Evolutionary conservation across 495 filamentous ascomycete species (phyloP), one percentile per base, ranked within the genome.

Genomic region (Aspergillus steynii): DNA sequence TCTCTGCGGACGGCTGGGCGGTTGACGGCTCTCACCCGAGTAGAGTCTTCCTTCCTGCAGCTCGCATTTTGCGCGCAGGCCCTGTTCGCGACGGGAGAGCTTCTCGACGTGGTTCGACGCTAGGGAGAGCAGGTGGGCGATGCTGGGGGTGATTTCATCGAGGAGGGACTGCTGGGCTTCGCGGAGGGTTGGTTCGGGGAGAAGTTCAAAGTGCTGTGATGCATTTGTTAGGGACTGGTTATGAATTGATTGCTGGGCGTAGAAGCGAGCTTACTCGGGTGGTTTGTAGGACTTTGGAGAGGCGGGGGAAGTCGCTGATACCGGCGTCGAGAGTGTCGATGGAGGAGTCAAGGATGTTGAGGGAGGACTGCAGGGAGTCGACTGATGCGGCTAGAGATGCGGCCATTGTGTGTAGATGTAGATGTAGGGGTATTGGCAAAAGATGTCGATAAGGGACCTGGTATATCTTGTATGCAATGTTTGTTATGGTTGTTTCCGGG

Each of bases 121-220:
- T 34, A 89, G 81, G 10, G 76, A 70, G 20, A 94, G 83, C 4
- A 94, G 82, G 45, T 80, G 81, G 26, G 81, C 76, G 62, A 94
- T 86, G 73, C 90, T 90, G 14, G 90, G 90, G 14, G 82, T 84
- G 56, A 94, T 89, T 69, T 91, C 88, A 61, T 87, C 85, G 29
- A 87, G 82, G 27, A 94, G 82, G 29, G 83, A 74, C 53, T 82
- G 76, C 77, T 94, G 90, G 0, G 90, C 90, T 65, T 85, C 72
- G 59, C 80, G 79, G 27, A 94, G 80, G 50, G 85, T 84, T 29
- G 85, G 81, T 65, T 89, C 85, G 28, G 90, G 85, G 42, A 91
- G 84, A 42, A 93, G 82, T 70, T 94, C 90, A 73, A 92, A 94
- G 75, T 93, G 90, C 88, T 91, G 63, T 48, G 51, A n/a, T 34